phyloP scores from a whole-genome alignment of 306 rosid genomes.

The Cicer chorassanicum region DNA sequence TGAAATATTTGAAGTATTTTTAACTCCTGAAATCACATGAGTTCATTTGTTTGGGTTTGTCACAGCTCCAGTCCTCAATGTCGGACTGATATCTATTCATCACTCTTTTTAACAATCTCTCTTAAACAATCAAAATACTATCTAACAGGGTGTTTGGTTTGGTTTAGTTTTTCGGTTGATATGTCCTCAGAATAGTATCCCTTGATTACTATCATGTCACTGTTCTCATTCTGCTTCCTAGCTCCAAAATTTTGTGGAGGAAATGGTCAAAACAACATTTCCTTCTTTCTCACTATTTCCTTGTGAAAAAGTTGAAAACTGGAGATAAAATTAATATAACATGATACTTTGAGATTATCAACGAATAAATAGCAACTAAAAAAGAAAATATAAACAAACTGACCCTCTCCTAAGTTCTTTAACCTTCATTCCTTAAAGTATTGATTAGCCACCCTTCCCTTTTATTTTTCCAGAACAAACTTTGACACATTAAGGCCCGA shows the following conservation, averaged over 20 bases:
- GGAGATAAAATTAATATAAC: conserved; percentile 2
- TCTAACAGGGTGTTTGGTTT: conserved; percentile 2
- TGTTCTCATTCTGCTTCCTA: conserved; percentile 3
- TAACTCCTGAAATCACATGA: conserved; percentile 8
- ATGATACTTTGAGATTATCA: background rate
- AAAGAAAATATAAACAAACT: conserved; percentile 11
- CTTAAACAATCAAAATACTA: conserved; percentile 27
- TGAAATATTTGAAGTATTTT: conserved; percentile 10
- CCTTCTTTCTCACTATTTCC: background rate
- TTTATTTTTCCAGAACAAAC: conserved; percentile 32
- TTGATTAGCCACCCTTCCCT: conserved; percentile 16
- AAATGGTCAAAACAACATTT: conserved; percentile 20
- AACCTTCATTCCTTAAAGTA: conserved; percentile 28
- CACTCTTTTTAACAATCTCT: conserved; percentile 1
- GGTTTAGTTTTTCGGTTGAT: background rate
- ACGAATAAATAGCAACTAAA: background rate
- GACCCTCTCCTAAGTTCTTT: conserved; percentile 11
- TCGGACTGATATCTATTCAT: background rate
- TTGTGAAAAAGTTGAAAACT: conserved; percentile 6
- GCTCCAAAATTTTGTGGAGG: background rate
- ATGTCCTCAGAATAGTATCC: too few relatives aligned
- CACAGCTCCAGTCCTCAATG: background rate
- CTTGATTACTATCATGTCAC: background rate
- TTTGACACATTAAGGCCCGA: conserved; percentile 27
- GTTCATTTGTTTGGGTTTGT: conserved; percentile 12